Evolutionary conservation across 1,139 yeast genomes (phyloP), one percentile per base, ranked within the genome.

Genomic region (Candida sanyaensis): DNA sequence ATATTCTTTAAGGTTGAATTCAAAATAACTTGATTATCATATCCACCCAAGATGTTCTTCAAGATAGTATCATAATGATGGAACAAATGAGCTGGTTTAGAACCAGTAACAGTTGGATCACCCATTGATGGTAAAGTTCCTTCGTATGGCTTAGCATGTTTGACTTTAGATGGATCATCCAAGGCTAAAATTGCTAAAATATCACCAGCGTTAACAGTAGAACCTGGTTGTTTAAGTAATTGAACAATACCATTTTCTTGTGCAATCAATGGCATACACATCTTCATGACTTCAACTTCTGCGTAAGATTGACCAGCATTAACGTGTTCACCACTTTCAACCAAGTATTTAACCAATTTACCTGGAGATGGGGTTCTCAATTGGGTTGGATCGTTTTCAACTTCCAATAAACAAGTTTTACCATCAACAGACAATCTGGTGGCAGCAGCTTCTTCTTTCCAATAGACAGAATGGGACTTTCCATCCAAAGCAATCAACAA

Each of bases 361-460:
- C 99, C 99, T 47, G 99, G 99, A 40, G 98, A 92, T 41, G 99
- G 99, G 42, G 99, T 90, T 74, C 98, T 86, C 64, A 95, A 79
- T 74, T 95, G 99, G 43, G 99, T 93, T 57, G 99, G 99, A 63
- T 93, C 99, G 62, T 90, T 92, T 74, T 93, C 99, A 51, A 81
- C 87, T 71, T 93, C 99, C 56, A 93, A 80, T 57, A 90, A 73
- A 65, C 98, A 93, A 37, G 99, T 92, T 75, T 90, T 93, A 51
- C 96, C 84, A 66, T 93, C 97, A 39, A 93, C 97, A 23, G 97
- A 88, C 59, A 93, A 72, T 72, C 99, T 86, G n/a, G 97, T 92
- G 34, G 96, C 96, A 48, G 92, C 83, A 52, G 95, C 92, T 74
- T 93, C 99, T 65, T 93, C 98, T 69, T 93, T 92, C 97, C 96